Percentiles rank a stretch among this genome's conserved stretches.
Conservation (phyloP, 2,329 filamentous ascomycete genomes). For the Lachnellula cervina region DNA sequence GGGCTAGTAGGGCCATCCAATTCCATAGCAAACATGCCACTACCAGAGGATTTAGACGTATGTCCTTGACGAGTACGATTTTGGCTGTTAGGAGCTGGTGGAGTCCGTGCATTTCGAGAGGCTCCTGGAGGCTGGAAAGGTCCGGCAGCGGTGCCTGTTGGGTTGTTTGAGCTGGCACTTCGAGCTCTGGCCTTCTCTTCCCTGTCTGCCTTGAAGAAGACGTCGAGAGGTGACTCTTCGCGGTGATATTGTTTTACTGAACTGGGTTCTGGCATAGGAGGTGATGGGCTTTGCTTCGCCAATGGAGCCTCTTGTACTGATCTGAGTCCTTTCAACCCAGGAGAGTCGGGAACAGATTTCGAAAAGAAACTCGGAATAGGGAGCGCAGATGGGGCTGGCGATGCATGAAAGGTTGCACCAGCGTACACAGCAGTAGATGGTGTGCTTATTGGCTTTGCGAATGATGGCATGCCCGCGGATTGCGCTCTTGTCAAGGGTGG, state of each 20-base stretch:
- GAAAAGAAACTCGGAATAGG: slow-evolving; percentile 87
- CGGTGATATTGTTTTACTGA: slow-evolving; percentile 49
- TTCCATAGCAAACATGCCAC: slow-evolving; percentile 63
- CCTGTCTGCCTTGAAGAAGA: slow-evolving; percentile 84
- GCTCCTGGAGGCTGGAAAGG: slow-evolving; percentile 51
- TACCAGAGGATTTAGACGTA: slow-evolving; percentile 42
- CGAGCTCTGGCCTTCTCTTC: slow-evolving; percentile 65
- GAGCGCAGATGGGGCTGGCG: slow-evolving; percentile 82
- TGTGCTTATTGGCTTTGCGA: slow-evolving; percentile 37
- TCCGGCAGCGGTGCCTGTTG: slow-evolving; percentile 34
- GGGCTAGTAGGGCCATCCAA: slow-evolving; percentile 54
- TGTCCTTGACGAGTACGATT: slow-evolving; percentile 36
- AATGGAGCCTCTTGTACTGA: slow-evolving; percentile 38
- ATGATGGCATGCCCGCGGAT: slow-evolving; percentile 24
- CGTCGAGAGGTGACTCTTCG: slow-evolving; percentile 74
- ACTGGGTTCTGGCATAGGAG: slow-evolving; percentile 44
- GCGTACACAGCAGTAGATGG: slow-evolving; percentile 59
- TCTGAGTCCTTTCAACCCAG: slow-evolving; percentile 38
- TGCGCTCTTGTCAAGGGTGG: slow-evolving; percentile 25
- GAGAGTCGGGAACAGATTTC: slow-evolving; percentile 67
- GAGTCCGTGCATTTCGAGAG: slow-evolving; percentile 33
- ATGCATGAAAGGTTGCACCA: slow-evolving; percentile 90
- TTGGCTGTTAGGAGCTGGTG: slow-evolving; percentile 26
- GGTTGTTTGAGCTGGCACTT: slow-evolving; percentile 48
- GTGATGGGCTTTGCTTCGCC: slow-evolving; percentile 34